phyloP scores from a whole-genome alignment of 257 asterid species.

The Nicotiana obtusifolia region DNA sequence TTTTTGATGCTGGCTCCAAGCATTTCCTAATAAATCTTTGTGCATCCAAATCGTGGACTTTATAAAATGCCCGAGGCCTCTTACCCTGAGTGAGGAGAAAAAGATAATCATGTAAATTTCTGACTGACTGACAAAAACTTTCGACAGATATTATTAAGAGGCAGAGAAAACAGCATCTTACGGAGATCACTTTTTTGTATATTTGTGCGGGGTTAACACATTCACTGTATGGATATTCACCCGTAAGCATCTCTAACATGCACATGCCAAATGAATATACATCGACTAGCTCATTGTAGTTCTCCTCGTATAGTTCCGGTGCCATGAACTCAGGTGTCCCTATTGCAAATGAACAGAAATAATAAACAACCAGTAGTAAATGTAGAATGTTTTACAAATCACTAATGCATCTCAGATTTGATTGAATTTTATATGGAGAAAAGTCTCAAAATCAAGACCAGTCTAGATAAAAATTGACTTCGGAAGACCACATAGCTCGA shows the following conservation, averaged over 20 bases:
- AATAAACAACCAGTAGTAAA: not conserved
- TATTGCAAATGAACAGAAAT: constrained; percentile 16
- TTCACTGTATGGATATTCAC: constrained; percentile 93
- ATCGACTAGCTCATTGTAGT: constrained; percentile 87
- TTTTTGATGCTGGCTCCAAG: constrained; percentile 65
- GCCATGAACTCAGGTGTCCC: constrained; percentile 99
- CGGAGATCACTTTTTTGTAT: constrained; percentile 85
- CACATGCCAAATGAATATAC: constrained; percentile 94
- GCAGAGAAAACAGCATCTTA: constrained; percentile 23
- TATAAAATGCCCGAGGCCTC: constrained; percentile 94
- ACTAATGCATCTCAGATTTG: not conserved
- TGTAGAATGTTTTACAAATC: not conserved
- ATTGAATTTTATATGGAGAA: not conserved
- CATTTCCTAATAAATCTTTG: constrained; percentile 81
- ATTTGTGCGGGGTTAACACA: constrained; percentile 91
- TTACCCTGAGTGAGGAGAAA: constrained; percentile 48
- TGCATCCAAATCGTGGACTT: constrained; percentile 86
- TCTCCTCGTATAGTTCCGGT: constrained; percentile 87
- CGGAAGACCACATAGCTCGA: not conserved
- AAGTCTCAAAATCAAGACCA: not conserved
- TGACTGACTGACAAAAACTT: not conserved
- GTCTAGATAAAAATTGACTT: not conserved
- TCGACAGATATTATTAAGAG: not conserved
- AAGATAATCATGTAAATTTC: constrained; percentile 4
- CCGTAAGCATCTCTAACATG: constrained; percentile 80